Conservation (phyloP, 2,329 filamentous ascomycete species). For the Paecilomyces dactylethromorphus region DNA sequence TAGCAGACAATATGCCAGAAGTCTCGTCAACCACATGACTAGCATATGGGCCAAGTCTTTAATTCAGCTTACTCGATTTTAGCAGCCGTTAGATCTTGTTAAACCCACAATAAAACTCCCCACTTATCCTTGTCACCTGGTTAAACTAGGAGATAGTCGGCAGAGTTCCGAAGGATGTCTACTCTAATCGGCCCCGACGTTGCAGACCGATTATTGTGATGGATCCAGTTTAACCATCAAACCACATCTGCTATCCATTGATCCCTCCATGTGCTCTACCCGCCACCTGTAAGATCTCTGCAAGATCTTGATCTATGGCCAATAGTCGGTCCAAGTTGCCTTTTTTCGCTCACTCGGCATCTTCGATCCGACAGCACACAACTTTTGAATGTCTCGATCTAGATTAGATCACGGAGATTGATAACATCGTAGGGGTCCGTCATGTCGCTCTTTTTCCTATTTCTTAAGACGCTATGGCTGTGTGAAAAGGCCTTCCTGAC, state of each 20-base stretch:
- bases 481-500: background rate
- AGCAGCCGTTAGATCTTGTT: background rate
- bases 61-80: background rate
- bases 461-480: background rate
- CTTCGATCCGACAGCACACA: background rate
- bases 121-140: background rate
- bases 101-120: background rate
- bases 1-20: background rate
- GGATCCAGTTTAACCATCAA: background rate
- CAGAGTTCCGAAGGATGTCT: background rate
- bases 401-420: background rate
- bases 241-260: background rate
- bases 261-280: background rate
- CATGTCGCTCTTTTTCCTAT: background rate
- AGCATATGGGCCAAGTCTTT: background rate
- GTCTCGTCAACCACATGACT: background rate
- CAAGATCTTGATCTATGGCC: background rate
- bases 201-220: background rate
- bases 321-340: background rate
- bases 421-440: background rate
- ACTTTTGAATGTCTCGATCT: background rate
- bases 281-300: background rate
- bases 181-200: background rate
- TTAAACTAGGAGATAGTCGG: background rate
- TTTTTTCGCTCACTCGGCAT: background rate